These are phyloP conservation scores for Fusarium sp. DNA, from an alignment of 2,329 filamentous ascomycete genomes.

Conservation along the genomic window DNA sequence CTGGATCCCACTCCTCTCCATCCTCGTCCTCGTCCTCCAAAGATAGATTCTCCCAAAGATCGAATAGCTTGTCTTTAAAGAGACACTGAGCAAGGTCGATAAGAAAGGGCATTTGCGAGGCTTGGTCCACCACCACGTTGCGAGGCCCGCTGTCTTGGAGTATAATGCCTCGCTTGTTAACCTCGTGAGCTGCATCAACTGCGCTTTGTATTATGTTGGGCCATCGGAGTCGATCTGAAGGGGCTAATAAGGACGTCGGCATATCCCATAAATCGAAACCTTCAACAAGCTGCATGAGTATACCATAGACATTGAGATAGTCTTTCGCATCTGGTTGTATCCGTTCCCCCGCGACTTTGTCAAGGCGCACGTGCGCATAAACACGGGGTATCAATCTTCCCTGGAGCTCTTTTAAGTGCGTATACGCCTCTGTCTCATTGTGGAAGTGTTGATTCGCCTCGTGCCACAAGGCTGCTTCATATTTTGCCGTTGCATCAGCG, in stretches of 20 bases:
- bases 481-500: neutral
- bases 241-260: neutral
- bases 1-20: neutral
- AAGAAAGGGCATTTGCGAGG: constrained; percentile 2
- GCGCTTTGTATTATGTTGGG: constrained; percentile 4
- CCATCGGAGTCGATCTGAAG: neutral
- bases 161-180: constrained; percentile 10
- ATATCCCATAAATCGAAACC: constrained; percentile 5
- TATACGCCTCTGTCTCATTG: constrained; percentile 2
- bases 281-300: constrained; percentile 4
- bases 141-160: constrained; percentile 3
- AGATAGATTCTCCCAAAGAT: neutral
- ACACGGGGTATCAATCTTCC: constrained; percentile 1
- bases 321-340: neutral
- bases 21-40: neutral
- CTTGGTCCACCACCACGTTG: constrained; percentile 7
- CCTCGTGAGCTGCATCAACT: constrained; percentile 4
- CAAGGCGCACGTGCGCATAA: constrained; percentile 9
- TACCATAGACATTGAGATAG: constrained; percentile 1
- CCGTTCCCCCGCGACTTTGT: neutral
- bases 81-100: constrained; percentile 10
- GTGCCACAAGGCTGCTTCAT: neutral
- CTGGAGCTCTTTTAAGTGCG: neutral
- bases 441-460: neutral
- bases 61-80: constrained; percentile 10